These are phyloP conservation scores for Avicennia marina DNA, from an alignment of 257 asterid genomes.

Conservation along the genomic window DNA sequence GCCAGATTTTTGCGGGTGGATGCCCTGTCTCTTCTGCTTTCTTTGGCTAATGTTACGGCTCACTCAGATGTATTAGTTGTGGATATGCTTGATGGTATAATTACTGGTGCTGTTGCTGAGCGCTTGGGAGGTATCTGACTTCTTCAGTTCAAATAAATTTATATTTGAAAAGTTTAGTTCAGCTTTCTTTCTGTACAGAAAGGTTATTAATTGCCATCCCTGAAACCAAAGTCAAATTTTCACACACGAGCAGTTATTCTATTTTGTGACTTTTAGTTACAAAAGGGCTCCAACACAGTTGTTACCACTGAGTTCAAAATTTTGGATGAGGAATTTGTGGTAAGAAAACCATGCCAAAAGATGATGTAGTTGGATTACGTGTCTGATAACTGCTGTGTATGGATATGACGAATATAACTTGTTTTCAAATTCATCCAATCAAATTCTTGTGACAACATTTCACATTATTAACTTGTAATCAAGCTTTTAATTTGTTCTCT, in stretches of 20 bases:
- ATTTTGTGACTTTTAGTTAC: not conserved
- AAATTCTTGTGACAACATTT: no score
- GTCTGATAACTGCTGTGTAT: not conserved
- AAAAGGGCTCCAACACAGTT: not conserved
- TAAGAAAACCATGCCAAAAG: constrained; percentile 5
- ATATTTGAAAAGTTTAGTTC: not conserved
- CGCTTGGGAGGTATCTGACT: constrained; percentile 81
- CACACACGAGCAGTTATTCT: not conserved
- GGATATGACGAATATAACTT: not conserved
- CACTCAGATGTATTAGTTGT: constrained; percentile 78
- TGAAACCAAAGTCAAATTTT: not conserved
- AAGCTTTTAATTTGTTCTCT: constrained; percentile 5
- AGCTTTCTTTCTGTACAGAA: not conserved
- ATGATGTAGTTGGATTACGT: not conserved
- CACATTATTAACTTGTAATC: not conserved
- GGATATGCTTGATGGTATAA: constrained; percentile 79
- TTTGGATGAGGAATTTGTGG: not conserved
- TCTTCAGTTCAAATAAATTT: constrained; percentile 13
- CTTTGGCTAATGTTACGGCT: constrained; percentile 78
- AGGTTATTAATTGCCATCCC: not conserved
- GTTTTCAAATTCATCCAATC: no score
- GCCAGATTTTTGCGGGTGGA: constrained; percentile 89
- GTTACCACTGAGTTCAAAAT: not conserved
- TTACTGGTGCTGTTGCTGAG: constrained; percentile 89
- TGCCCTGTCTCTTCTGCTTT: constrained; percentile 74